Percentiles rank a stretch among this genome's conserved stretches.
These are phyloP conservation scores for Beauveria brongniartii DNA, from an alignment of 2,329 filamentous ascomycete species.

Conservation along the genomic window DNA sequence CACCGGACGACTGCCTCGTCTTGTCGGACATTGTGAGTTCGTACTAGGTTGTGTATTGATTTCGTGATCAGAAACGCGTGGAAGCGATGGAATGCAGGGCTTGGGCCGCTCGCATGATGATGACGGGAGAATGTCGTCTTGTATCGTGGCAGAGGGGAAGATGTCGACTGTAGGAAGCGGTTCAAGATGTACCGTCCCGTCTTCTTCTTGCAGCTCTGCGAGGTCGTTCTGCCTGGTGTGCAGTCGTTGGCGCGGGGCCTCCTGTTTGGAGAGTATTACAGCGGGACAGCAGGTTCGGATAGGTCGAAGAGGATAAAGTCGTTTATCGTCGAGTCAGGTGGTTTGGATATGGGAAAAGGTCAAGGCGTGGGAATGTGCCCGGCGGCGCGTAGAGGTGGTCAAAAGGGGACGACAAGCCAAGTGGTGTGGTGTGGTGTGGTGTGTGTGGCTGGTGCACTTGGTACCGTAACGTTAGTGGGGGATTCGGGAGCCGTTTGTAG, in stretches of 20 bases:
- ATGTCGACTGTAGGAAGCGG: conserved; percentile 1
- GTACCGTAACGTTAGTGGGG: background rate
- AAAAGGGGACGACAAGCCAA: conserved; percentile 7
- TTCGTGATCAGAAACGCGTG: conserved; percentile 21
- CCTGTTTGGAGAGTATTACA: background rate
- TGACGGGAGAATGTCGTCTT: conserved; percentile 10
- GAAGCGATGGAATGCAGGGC: conserved; percentile 26
- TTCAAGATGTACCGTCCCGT: background rate
- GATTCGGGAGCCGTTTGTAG: background rate
- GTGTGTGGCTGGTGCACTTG: conserved; percentile 1
- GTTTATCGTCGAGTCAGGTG: conserved; percentile 1
- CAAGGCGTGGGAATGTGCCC: background rate
- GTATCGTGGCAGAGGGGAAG: conserved; percentile 3
- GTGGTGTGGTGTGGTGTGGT: background rate
- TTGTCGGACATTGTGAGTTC: conserved; percentile 59
- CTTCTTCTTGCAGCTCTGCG: background rate
- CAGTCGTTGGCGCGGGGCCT: background rate
- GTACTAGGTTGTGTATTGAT: background rate
- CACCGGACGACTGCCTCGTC: conserved; percentile 67
- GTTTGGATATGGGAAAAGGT: background rate
- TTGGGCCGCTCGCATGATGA: conserved; percentile 34
- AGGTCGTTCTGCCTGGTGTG: background rate
- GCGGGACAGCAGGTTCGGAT: background rate
- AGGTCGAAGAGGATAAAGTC: background rate
- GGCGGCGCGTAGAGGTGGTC: background rate